These are phyloP conservation scores for Heracleum sosnowskyi DNA, from an alignment of 129 eudicot genomes.

Conservation along the genomic window DNA sequence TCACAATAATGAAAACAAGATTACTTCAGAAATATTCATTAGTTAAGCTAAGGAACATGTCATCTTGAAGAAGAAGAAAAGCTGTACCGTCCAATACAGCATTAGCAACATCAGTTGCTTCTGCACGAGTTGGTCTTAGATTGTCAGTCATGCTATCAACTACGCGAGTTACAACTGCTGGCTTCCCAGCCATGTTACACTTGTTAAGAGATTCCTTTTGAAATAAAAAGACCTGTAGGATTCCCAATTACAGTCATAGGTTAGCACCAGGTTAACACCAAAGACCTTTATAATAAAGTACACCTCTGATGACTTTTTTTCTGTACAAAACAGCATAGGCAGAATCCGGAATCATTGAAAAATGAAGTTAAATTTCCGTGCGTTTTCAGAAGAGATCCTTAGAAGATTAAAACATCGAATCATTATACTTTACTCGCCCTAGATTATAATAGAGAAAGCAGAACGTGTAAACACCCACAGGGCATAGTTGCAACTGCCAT, in stretches of 20 bases:
- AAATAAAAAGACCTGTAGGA: slow-evolving; percentile 55
- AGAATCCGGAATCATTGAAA: background rate
- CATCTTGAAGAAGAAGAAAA: background rate
- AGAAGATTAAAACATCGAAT: background rate
- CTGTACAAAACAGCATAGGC: background rate
- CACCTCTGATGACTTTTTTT: background rate
- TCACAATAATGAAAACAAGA: background rate
- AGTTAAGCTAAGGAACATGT: background rate
- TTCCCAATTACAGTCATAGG: slow-evolving; percentile 1
- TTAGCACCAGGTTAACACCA: slow-evolving; percentile 20
- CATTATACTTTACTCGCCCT: background rate
- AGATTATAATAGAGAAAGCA: background rate
- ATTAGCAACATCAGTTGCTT: slow-evolving; percentile 82
- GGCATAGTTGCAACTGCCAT: background rate
- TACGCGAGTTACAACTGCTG: slow-evolving; percentile 73
- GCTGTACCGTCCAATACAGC: slow-evolving; percentile 62
- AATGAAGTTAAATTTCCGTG: background rate
- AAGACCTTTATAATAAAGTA: background rate
- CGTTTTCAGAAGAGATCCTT: background rate
- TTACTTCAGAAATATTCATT: background rate
- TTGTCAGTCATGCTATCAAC: slow-evolving; percentile 81
- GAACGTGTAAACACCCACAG: background rate
- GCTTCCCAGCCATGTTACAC: slow-evolving; percentile 82
- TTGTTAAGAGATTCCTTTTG: slow-evolving; percentile 62
- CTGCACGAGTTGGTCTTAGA: slow-evolving; percentile 75